These are phyloP conservation scores for Farysia itapuensis DNA, from an alignment of 1,284 basidiomycete species.

Conservation along the genomic window DNA sequence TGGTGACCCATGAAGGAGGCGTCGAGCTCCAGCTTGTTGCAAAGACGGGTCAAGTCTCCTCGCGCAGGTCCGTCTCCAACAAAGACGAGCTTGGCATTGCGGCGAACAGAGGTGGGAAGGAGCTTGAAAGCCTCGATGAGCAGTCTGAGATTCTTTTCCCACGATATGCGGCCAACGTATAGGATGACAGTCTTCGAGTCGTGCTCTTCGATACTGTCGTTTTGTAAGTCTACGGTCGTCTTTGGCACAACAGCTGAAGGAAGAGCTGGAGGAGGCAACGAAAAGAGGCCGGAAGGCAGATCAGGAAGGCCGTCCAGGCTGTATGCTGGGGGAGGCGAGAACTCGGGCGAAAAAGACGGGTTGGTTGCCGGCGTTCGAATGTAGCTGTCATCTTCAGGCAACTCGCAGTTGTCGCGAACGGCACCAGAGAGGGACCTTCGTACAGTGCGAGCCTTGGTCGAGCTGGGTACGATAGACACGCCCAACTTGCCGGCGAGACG, in stretches of 20 bases:
- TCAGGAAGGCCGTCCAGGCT: slow-evolving; percentile 46
- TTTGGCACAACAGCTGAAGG: slow-evolving; percentile 8
- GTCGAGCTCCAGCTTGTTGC: slow-evolving; percentile 62
- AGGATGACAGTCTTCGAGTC: slow-evolving; percentile 58
- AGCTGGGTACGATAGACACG: slow-evolving; percentile 10
- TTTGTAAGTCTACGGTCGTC: slow-evolving; percentile 1
- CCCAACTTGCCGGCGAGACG: slow-evolving; percentile 42
- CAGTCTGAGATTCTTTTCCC: slow-evolving; percentile 68
- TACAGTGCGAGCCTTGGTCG: neutral
- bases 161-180: slow-evolving; percentile 63
- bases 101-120: slow-evolving; percentile 46
- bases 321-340: slow-evolving; percentile 53
- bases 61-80: slow-evolving; percentile 67
- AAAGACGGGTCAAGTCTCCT: slow-evolving; percentile 62
- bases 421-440: neutral
- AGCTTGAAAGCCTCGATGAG: slow-evolving; percentile 64
- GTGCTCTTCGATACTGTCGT: slow-evolving; percentile 5
- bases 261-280: slow-evolving; percentile 43
- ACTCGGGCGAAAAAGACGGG: slow-evolving; percentile 41
- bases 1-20: slow-evolving; percentile 65
- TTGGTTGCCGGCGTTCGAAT: slow-evolving; percentile 60
- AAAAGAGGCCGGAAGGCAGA: slow-evolving; percentile 27
- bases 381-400: slow-evolving; percentile 49
- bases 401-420: too few species aligned
- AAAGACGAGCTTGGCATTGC: slow-evolving; percentile 64